Base-by-base conservation (phyloP, 176 grass and related monocot species). In the maize (Zea mays) region DNA sequence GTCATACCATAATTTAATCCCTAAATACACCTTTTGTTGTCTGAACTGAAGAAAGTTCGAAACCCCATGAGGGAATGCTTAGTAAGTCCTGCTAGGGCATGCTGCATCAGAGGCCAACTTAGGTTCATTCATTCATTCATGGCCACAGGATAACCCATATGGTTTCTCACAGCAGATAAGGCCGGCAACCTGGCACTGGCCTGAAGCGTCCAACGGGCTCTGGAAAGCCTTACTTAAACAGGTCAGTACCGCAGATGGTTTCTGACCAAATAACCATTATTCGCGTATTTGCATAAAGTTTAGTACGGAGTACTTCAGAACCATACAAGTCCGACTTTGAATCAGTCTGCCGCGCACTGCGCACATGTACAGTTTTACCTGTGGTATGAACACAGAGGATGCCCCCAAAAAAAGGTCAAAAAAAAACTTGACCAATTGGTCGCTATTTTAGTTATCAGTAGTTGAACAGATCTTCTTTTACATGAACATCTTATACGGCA, bases 361-460 rank as follows among this genome's bases (percentile, higher is more conserved):
- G 62, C 76, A 70, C 51, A 78, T 34, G 75, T 56, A 56, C 1
- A 37, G 3, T 35, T 39, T n/a, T 2, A 65, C 34, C 46, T 65
- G 13, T 65, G 76, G 47, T 80, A 13, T 65, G 76, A 75, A 75
- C 46, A 47, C 6, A 65, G 49, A 84, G 51, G 50, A 79, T 56
- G 55, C 54, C n/a, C n/a, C 27, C 27, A 27, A 27, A 13, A 43
- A 60, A 57, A 57, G 10, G 80, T 85, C 79, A 74, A 90, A 79
- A 90, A 79, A 67, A 73, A 86, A 86, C n/a, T 8, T 48, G 88
- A 90, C 88, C 74, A 83, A 86, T 90, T 58, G 83, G 79, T 79
- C 88, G 3, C n/a, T 51, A 72, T 70, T 79, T 83, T 65, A 67
- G 44, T 79, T 55, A 87, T 69, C 77, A 86, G 87, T 87, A 87